Evolutionary conservation across 2,329 filamentous ascomycete genomes (phyloP).

Genomic region (Colletotrichum melonis): DNA sequence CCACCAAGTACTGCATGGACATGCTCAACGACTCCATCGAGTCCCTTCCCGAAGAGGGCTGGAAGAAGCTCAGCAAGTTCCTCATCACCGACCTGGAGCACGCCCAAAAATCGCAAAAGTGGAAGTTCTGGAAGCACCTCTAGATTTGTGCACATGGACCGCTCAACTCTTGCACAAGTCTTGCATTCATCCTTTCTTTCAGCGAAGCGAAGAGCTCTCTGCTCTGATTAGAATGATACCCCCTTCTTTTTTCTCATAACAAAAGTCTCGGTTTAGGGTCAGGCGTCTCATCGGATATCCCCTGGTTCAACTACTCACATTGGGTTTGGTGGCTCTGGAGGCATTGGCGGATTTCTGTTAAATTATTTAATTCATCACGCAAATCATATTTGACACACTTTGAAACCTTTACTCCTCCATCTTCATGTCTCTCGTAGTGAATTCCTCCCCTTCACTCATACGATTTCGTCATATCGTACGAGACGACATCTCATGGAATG

Average conservation of each 20-base stretch:
- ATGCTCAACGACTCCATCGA: constrained; percentile 41
- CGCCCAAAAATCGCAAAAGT: constrained; percentile 33
- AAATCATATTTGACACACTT: not conserved
- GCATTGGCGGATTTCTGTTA: not conserved
- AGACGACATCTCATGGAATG: not conserved
- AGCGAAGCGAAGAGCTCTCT: constrained; percentile 4
- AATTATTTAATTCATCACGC: not conserved
- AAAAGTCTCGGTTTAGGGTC: constrained; percentile 8
- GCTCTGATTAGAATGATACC: constrained; percentile 36
- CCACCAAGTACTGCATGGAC: constrained; percentile 39
- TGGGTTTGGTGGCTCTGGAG: not conserved
- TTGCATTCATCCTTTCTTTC: constrained; percentile 4
- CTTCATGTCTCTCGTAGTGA: not conserved
- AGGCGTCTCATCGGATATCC: not conserved
- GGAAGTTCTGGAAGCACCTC: constrained; percentile 38
- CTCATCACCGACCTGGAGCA: constrained; percentile 23
- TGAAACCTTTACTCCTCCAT: too few species aligned
- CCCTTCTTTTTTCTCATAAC: constrained; percentile 2
- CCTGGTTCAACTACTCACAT: not conserved
- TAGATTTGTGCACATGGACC: not conserved
- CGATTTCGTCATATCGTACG: not conserved
- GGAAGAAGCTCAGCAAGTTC: constrained; percentile 38
- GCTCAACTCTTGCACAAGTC: not conserved
- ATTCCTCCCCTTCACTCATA: not conserved
- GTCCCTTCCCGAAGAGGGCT: constrained; percentile 39